Conservation (phyloP, 2,329 filamentous ascomycete species). For the Grosmannia clavigera region DNA sequence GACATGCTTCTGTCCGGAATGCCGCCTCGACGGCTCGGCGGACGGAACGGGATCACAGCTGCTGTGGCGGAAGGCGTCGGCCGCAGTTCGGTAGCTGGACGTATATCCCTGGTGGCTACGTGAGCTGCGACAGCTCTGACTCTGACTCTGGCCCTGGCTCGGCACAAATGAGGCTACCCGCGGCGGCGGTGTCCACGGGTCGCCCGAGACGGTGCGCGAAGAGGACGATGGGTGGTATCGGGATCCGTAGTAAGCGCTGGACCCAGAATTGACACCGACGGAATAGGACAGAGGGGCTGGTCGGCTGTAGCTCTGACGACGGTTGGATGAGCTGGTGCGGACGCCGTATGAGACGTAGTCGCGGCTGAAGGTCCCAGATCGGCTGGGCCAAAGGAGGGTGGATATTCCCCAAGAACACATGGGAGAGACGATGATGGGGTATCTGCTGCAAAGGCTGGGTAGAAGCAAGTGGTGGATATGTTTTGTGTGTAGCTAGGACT, state of each 20-base stretch:
- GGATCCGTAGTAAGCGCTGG: neutral
- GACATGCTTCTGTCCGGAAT: neutral
- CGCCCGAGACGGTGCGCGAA: neutral
- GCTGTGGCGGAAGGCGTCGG: neutral
- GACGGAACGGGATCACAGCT: neutral
- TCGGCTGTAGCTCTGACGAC: neutral
- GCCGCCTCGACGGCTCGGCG: neutral
- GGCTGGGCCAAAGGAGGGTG: neutral
- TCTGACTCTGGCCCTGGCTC: neutral
- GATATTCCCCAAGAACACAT: constrained; percentile 6
- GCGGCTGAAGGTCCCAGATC: neutral
- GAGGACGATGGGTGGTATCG: neutral
- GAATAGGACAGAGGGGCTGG: neutral
- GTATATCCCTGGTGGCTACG: neutral
- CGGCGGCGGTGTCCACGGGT: neutral
- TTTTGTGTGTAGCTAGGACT: neutral
- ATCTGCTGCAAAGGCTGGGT: neutral
- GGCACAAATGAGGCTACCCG: neutral
- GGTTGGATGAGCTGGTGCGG: neutral
- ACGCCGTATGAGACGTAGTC: constrained; percentile 1
- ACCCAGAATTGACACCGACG: neutral
- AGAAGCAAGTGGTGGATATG: neutral
- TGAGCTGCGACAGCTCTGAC: neutral
- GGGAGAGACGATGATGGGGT: neutral
- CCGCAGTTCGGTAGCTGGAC: neutral